Evolutionary conservation across 1,139 yeast species (phyloP).

Genomic region (Entelexis sorbosivorans): DNA sequence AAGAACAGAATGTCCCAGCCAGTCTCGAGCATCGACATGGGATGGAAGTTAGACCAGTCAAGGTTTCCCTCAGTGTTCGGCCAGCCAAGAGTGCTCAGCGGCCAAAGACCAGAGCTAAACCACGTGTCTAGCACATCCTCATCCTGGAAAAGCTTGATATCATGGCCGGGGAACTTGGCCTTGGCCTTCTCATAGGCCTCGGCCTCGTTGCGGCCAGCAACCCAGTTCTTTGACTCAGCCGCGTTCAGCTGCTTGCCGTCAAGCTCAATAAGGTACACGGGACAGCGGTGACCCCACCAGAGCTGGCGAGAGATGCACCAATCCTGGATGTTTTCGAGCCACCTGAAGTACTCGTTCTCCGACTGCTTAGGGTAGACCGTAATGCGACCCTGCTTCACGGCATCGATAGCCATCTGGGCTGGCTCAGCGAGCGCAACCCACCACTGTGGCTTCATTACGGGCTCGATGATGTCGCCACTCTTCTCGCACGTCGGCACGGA

Average conservation of each 20-base stretch:
- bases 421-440: conserved; percentile 89
- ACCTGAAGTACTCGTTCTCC: conserved; percentile 85
- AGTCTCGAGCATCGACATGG: conserved; percentile 89
- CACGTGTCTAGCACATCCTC: conserved; percentile 98
- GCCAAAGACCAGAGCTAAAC: conserved; percentile 98
- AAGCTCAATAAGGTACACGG: conserved; percentile 88
- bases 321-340: conserved; percentile 95
- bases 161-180: conserved; percentile 53
- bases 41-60: conserved; percentile 71
- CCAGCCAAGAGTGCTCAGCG: conserved; percentile 94
- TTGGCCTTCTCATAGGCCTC: conserved; percentile 81
- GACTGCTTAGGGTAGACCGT: conserved; percentile 79
- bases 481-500: conserved; percentile 85
- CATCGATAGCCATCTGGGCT: conserved; percentile 81
- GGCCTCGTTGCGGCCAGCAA: conserved; percentile 70
- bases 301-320: conserved; percentile 99
- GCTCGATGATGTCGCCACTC: conserved; percentile 95
- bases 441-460: conserved; percentile 96
- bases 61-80: conserved; percentile 45
- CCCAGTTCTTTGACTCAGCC: conserved; percentile 65
- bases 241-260: conserved; percentile 30
- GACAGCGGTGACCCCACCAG: conserved; percentile 99
- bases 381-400: conserved; percentile 72
- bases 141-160: conserved; percentile 59
- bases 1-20: conserved; percentile 99